phyloP scores from a whole-genome alignment of 331 rosid genomes.

The Erythrophleum ivorense region DNA sequence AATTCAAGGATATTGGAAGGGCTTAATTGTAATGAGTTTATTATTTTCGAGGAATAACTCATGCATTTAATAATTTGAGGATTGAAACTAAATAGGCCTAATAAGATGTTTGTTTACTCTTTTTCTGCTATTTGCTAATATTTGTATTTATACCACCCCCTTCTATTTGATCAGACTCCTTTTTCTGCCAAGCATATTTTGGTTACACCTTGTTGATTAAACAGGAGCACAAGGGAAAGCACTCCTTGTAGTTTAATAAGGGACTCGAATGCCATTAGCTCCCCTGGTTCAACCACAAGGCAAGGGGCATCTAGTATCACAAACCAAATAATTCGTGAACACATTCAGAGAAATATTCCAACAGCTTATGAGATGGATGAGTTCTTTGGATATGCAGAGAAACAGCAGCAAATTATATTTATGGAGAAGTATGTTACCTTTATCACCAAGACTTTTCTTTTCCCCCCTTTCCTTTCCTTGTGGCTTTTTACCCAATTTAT shows the following conservation, averaged over 20 bases:
- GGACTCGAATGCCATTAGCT: conserved; percentile 55
- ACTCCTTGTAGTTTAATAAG: conserved; percentile 76
- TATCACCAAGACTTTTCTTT: neutral
- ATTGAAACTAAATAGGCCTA: neutral
- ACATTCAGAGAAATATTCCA: conserved; percentile 62
- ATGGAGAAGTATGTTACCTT: conserved; percentile 60
- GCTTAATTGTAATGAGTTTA: neutral
- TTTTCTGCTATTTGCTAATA: neutral
- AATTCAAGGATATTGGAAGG: too few species aligned
- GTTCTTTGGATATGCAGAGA: conserved; percentile 76
- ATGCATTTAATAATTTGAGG: neutral
- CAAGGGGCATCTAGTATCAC: conserved; percentile 39
- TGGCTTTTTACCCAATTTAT: neutral
- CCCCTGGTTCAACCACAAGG: conserved; percentile 77
- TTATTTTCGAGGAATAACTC: neutral
- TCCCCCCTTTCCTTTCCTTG: neutral
- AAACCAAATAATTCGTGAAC: conserved; percentile 41
- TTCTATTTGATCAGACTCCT: neutral
- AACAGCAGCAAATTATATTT: conserved; percentile 72
- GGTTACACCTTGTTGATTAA: conserved; percentile 7
- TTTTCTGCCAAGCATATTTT: conserved; percentile 18
- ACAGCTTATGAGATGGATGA: conserved; percentile 74
- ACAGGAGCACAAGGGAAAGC: conserved; percentile 85
- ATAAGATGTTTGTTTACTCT: neutral
- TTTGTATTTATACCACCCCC: conserved; percentile 9